Evolutionary conservation across 148 eudicot genomes (phyloP), one percentile per base, ranked within the genome.

Genomic region (Rhododendron mucronatum): DNA sequence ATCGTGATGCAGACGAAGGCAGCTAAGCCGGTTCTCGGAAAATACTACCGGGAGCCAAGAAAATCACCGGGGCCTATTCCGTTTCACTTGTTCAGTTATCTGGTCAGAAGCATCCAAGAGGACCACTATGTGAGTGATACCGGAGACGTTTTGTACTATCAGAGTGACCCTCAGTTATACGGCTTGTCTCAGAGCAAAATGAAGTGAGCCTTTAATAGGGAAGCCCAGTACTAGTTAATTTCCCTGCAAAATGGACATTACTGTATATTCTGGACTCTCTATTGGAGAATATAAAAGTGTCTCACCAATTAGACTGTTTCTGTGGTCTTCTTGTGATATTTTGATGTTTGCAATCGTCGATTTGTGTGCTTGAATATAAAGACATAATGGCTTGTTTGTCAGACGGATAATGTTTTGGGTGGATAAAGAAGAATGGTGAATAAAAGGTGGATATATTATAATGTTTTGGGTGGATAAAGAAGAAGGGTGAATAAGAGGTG

Each of bases 101-200:
- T 92, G 81, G 82, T 83, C 5, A 83, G 84, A 85, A 92, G 94
- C 87, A 85, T 92, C 23, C 41, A 83, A 26, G 83, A 82, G 55
- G 94, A 92, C 83, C 94, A 92, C 76, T 92, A 82, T 73, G 94
- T 92, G 63, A 92, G 92, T n/a, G 93, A 92, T 37, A 80, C 69
- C 10, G 93, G 93, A 20, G 90, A 90, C 12, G 44, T 92, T 30
- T 90, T 92, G 45, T 92, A 44, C 39, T 92, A 92, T 74, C 92
- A 92, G 81, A 91, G 89, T 1, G 94, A 92, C 65, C 28, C 85
- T 21, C 71, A 86, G 73, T 21, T 86, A 12, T 16, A 47, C 47
- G 85, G 63, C 7, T 83, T 82, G 53, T 55, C 84, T 26, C 85
- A 37, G 78, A 84, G 67, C n/a, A 85, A 87, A 83, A 71, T 11